Conservation (phyloP, 495 filamentous ascomycete genomes). For the Opeltia flavorubescens region DNA sequence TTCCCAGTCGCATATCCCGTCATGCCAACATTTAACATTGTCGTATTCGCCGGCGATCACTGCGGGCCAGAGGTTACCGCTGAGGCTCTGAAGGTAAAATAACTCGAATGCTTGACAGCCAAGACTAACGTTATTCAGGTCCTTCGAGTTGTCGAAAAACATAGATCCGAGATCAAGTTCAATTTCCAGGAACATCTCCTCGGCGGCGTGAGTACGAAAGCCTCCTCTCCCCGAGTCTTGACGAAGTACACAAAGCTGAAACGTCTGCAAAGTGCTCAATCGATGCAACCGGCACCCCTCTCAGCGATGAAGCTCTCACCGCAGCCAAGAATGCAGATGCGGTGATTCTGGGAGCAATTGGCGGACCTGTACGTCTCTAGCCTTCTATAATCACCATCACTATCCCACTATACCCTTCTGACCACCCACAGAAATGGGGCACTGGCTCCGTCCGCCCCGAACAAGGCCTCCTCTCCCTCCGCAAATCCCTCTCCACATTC, state of each 20-base stretch:
- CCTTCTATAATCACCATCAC: neutral
- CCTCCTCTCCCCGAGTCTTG: neutral
- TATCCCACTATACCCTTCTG: slow-evolving; percentile 1
- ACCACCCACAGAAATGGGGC: slow-evolving; percentile 64
- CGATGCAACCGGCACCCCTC: slow-evolving; percentile 58
- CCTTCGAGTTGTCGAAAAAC: slow-evolving; percentile 60
- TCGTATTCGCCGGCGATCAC: slow-evolving; percentile 79
- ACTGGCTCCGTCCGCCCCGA: slow-evolving; percentile 80
- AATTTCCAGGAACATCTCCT: slow-evolving; percentile 86
- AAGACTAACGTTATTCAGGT: slow-evolving; percentile 31
- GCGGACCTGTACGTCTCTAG: slow-evolving; percentile 56
- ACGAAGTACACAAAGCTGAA: neutral
- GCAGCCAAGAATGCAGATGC: slow-evolving; percentile 87
- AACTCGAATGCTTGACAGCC: neutral
- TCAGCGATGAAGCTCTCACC: slow-evolving; percentile 71
- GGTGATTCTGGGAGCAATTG: slow-evolving; percentile 86
- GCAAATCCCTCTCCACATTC: slow-evolving; percentile 88
- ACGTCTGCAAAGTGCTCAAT: slow-evolving; percentile 56
- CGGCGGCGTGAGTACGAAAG: slow-evolving; percentile 61
- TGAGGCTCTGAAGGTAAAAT: slow-evolving; percentile 69
- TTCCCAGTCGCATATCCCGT: too few relatives aligned
- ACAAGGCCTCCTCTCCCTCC: slow-evolving; percentile 83
- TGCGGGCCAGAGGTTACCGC: slow-evolving; percentile 81
- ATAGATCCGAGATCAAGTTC: slow-evolving; percentile 57
- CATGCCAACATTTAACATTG: slow-evolving; percentile 42